Base-by-base conservation (phyloP, 331 rosid genomes). In the Phaseolus coccineus region DNA sequence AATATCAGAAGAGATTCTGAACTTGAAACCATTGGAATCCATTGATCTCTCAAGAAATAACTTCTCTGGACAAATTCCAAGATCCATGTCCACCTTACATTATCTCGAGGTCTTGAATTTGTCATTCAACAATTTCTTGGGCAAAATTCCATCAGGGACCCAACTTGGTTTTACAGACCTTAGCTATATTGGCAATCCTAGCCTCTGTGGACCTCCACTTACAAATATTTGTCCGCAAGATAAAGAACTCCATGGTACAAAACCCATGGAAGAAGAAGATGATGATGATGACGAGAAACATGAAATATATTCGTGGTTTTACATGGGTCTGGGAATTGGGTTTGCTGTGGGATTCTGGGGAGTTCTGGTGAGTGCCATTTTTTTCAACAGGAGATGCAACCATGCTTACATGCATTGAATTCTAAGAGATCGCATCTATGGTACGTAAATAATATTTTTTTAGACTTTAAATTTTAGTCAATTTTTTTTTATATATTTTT, bases 191-290 rank as follows among this genome's bases (percentile, higher is more conserved):
- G 73, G 57, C 25, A 39, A 39, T 39, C 0, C 28, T 46, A 4
- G 2, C 19, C 77, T 83, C 0, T 83, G 82, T n/a, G 85, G 87
- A 35, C 15, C 28, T 55, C 89, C 80, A 10, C 75, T 86, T 25
- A 1, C 66, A 0, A 56, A 44, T 4, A 53, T 4, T 9, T 76
- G 85, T 8, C 19, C 15, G 27, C 44, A 8, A 52, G 82, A 39
- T 22, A 64, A 44, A 31, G 46, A 27, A 66, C 4, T 0, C 28
- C 3, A 1, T 52, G 22, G 12, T 12, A 5, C 24, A 57, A 46
- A 24, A 3, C 58, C 15, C 5, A 3, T 3, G 4, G 27, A 1
- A 6, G 81, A 75, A 1, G 66, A 72, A 14, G 81, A 71, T 25
- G 77, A 73, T 10, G 81, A 71, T n/a, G 77, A 65, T 19, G 62